Conservation (phyloP, 495 filamentous ascomycete genomes). For the Cenococcum geophilum region DNA sequence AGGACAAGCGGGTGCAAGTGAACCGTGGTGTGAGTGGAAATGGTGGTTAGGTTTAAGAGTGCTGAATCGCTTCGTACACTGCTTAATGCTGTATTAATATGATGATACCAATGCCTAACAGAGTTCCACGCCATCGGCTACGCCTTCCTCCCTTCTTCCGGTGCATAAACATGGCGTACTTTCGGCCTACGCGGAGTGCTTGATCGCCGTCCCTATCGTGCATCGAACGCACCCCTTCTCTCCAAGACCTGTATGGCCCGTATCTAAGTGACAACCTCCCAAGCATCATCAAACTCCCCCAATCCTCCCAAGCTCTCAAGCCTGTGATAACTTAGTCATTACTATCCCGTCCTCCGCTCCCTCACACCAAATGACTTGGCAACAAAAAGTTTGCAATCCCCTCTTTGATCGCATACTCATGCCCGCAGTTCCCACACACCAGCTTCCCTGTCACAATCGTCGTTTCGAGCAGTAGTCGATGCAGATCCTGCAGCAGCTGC, state of each 20-base stretch:
- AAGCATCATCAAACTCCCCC: background rate
- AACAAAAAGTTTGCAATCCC: slow-evolving; percentile 95
- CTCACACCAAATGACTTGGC: slow-evolving; percentile 72
- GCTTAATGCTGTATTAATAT: background rate
- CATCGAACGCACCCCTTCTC: no score
- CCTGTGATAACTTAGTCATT: background rate
- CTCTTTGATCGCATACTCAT: slow-evolving; percentile 87
- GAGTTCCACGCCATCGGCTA: no score
- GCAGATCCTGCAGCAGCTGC: slow-evolving; percentile 66
- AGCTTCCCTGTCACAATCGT: slow-evolving; percentile 80
- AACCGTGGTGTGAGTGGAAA: slow-evolving; percentile 48
- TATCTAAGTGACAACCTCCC: background rate
- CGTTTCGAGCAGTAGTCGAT: slow-evolving; percentile 81
- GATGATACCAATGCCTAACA: background rate
- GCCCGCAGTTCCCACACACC: slow-evolving; percentile 83
- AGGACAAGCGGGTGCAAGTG: slow-evolving; percentile 90
- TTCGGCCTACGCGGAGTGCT: no score
- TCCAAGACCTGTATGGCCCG: no score
- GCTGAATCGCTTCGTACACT: background rate
- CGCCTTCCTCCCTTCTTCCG: no score
- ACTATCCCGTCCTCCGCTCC: background rate
- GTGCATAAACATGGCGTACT: no score
- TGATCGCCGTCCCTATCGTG: no score
- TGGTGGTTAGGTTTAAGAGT: background rate
- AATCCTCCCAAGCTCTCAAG: slow-evolving; percentile 4